Conservation (phyloP, 768 basidiomycete species). For the Collybiopsis luxurians region DNA sequence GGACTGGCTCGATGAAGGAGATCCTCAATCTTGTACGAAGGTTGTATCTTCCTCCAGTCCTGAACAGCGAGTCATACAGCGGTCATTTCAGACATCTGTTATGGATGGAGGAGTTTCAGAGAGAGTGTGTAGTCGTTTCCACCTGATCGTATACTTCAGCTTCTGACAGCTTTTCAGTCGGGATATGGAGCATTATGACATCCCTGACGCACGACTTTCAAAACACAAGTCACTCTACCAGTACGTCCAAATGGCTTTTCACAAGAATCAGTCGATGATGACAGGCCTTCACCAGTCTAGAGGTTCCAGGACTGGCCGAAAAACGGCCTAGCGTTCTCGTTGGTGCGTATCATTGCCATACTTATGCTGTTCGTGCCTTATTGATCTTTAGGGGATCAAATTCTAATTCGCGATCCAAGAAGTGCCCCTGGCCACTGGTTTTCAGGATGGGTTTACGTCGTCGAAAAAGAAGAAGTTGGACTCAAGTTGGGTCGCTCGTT, state of each 20-base stretch:
- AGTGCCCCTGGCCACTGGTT: conserved; percentile 45
- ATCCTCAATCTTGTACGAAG: conserved; percentile 27
- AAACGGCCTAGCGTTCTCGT: conserved; percentile 56
- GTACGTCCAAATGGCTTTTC: conserved; percentile 22
- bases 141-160: neutral
- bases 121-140: conserved; percentile 30
- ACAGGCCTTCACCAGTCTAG: conserved; percentile 36
- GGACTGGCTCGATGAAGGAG: conserved; percentile 23
- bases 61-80: conserved; percentile 40
- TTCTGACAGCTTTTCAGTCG: conserved; percentile 23
- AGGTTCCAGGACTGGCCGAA: conserved; percentile 52
- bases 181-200: conserved; percentile 33
- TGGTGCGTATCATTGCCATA: conserved; percentile 33
- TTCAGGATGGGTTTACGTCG: conserved; percentile 55
- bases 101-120: conserved; percentile 52
- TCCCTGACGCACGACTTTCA: conserved; percentile 29
- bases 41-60: conserved; percentile 33
- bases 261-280: neutral
- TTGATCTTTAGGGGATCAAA: conserved; percentile 43
- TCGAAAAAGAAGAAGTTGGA: conserved; percentile 47
- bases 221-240: conserved; percentile 33
- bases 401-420: conserved; percentile 45
- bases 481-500: conserved; percentile 50
- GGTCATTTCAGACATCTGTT: conserved; percentile 48
- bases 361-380: neutral